Evolutionary conservation across 331 rosid genomes (phyloP).

Genomic region (Arachis monticola): DNA sequence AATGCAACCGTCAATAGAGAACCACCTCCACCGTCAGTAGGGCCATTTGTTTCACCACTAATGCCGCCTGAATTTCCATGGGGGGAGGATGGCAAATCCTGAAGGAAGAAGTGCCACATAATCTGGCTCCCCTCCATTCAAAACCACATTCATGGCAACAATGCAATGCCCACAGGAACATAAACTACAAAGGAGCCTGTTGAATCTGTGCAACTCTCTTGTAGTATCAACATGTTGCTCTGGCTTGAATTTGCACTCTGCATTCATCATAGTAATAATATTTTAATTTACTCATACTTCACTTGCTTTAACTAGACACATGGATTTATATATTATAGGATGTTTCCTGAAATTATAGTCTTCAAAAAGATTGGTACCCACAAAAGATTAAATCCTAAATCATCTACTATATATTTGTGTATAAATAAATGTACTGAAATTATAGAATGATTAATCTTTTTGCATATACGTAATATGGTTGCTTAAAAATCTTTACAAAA

Average conservation of each 20-base stretch:
- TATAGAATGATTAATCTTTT: too few species aligned
- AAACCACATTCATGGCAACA: conserved; percentile 81
- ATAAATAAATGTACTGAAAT: too few species aligned
- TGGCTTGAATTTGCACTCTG: conserved; percentile 98
- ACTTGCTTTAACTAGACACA: neutral
- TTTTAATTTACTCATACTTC: neutral
- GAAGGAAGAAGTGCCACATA: conserved; percentile 97
- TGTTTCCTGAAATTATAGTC: too few species aligned
- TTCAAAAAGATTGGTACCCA: too few species aligned
- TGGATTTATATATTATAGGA: too few species aligned
- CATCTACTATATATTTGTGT: too few species aligned
- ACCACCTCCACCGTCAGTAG: conserved; percentile 51
- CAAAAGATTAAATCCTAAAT: too few species aligned
- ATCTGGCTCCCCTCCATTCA: conserved; percentile 94
- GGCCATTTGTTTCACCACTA: conserved; percentile 43
- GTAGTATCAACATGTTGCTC: conserved; percentile 92
- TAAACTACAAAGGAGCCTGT: conserved; percentile 85
- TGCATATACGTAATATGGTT: too few species aligned
- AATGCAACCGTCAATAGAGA: conserved; percentile 93
- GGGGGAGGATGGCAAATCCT: conserved; percentile 92
- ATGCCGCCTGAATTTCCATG: conserved; percentile 54
- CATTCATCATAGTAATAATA: neutral
- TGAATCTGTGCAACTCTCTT: conserved; percentile 87
- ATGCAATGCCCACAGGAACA: conserved; percentile 83
- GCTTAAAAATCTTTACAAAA: too few species aligned